These are phyloP conservation scores for Cutaneotrichosporon sp. DNA, from an alignment of 1,284 basidiomycete species.

Conservation along the genomic window DNA sequence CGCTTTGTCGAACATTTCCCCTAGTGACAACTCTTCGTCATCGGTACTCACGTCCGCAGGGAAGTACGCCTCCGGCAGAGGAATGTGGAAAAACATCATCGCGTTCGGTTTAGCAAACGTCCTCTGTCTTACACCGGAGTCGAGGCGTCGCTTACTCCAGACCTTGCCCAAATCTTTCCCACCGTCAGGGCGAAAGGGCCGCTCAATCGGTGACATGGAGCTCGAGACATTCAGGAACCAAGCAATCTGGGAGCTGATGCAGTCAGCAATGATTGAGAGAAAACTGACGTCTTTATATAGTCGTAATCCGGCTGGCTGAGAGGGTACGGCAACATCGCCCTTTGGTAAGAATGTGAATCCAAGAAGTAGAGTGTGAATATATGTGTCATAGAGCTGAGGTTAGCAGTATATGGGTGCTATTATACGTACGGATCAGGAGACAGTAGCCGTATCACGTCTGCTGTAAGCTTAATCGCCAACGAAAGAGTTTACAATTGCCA, in stretches of 20 bases:
- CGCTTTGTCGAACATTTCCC: conserved; percentile 56
- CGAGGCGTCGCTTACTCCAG: conserved; percentile 48
- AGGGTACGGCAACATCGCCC: conserved; percentile 50
- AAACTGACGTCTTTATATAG: conserved; percentile 57
- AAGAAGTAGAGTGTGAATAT: conserved; percentile 87
- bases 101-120: conserved; percentile 83
- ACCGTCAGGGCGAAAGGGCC: conserved; percentile 72
- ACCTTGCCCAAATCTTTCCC: conserved; percentile 61
- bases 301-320: conserved; percentile 57
- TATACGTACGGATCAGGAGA: conserved; percentile 48
- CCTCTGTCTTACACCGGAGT: conserved; percentile 20
- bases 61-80: conserved; percentile 58
- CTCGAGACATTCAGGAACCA: conserved; percentile 79
- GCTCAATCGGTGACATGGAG: conserved; percentile 63
- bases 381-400: conserved; percentile 62
- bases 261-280: background rate
- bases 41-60: conserved; percentile 13
- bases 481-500: conserved; percentile 62
- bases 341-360: conserved; percentile 73
- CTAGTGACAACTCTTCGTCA: conserved; percentile 62
- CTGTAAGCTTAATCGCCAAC: conserved; percentile 52
- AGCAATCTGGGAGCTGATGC: conserved; percentile 61
- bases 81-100: conserved; percentile 93
- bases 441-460: conserved; percentile 38
- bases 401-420: no score